Percentiles rank a stretch among this genome's conserved stretches.
Evolutionary conservation across 2,329 filamentous ascomycete species (phyloP).

Genomic region (Aureobasidium sp.): DNA sequence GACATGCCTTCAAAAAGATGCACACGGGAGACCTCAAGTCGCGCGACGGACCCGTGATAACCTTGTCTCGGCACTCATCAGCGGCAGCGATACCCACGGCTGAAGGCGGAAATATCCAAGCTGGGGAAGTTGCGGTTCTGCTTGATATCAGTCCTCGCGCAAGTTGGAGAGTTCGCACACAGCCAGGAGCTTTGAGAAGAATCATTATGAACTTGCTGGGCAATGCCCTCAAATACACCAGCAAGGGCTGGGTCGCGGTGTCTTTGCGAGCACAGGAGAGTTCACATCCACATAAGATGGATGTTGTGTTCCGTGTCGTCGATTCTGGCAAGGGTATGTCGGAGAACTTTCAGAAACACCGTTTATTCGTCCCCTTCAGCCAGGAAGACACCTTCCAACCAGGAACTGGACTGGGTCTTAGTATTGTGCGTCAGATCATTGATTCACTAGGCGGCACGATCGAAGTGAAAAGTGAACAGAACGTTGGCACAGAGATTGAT

Average conservation of each 20-base stretch:
- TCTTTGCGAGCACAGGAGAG: constrained; percentile 12
- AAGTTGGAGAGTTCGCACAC: constrained; percentile 39
- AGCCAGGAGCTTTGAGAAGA: constrained; percentile 39
- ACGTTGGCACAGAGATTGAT: constrained; percentile 43
- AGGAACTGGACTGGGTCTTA: constrained; percentile 59
- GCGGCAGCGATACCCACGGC: background rate
- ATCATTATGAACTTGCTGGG: constrained; percentile 43
- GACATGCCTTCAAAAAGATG: constrained; percentile 37
- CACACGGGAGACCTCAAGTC: constrained; percentile 13
- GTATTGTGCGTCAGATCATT: constrained; percentile 55
- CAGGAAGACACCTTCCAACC: constrained; percentile 56
- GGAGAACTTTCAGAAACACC: constrained; percentile 53
- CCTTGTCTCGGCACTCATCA: background rate
- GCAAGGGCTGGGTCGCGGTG: constrained; percentile 36
- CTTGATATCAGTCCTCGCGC: constrained; percentile 36
- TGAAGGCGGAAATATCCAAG: background rate
- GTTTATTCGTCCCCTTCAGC: constrained; percentile 56
- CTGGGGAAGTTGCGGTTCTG: constrained; percentile 34
- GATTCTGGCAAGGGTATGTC: constrained; percentile 63
- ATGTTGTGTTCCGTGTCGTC: constrained; percentile 34
- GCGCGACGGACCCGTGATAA: background rate
- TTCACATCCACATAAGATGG: background rate
- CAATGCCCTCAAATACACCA: constrained; percentile 42
- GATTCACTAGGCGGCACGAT: constrained; percentile 54
- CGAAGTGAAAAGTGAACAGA: constrained; percentile 45